phyloP scores from a whole-genome alignment of 257 asterid species.

The Solanum pinnatisectum region DNA sequence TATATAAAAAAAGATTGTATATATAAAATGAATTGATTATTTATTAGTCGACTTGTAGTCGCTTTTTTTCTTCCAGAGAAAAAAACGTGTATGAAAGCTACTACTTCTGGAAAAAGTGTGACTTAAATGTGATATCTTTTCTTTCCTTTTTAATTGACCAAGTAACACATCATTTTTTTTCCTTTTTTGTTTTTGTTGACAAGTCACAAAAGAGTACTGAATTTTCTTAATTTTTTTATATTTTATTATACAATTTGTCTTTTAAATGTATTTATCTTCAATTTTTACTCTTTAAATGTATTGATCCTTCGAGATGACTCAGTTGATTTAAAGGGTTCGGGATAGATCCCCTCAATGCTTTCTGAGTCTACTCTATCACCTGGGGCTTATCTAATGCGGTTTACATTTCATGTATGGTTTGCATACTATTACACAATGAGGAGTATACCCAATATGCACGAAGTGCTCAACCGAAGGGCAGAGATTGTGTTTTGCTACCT shows the following conservation, averaged over 20 bases:
- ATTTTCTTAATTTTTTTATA: too few relatives aligned
- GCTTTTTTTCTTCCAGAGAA: background rate
- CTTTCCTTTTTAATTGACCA: background rate
- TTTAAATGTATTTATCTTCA: background rate
- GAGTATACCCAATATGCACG: too few relatives aligned
- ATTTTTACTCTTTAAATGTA: too few relatives aligned
- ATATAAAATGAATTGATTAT: too few relatives aligned
- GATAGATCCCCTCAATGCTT: too few relatives aligned
- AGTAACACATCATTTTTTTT: background rate
- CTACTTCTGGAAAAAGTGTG: background rate
- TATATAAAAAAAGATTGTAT: too few relatives aligned
- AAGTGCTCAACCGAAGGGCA: background rate
- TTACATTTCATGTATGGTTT: background rate
- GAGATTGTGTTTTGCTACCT: background rate
- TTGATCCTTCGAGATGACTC: background rate
- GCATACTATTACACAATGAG: accelerated
- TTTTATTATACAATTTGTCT: background rate
- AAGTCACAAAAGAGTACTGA: background rate
- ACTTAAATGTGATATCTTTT: background rate
- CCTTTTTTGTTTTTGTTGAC: background rate
- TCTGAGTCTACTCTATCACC: accelerated
- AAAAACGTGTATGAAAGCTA: background rate
- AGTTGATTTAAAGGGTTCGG: accelerated
- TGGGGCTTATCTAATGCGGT: too few relatives aligned
- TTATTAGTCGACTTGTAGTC: background rate